A percentile compares a stretch with the other conserved stretches of the same genome.
phyloP scores from a whole-genome alignment of 2,329 filamentous ascomycete species.

The Blastomyces parvus region DNA sequence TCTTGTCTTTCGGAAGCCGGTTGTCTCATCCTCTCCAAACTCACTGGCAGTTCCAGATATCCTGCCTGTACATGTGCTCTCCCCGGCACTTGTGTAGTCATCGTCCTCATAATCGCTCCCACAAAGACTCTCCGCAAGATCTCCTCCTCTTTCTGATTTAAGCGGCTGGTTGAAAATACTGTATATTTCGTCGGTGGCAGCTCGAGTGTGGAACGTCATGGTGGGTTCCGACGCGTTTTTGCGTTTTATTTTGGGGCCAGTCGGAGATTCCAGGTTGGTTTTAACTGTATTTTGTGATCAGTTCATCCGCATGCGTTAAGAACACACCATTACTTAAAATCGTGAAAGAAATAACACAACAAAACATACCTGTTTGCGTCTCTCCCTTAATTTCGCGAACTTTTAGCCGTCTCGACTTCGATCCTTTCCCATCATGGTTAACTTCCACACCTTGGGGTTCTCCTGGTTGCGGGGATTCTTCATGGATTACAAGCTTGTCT shows the following conservation, averaged over 20 bases:
- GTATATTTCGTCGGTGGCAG: slow-evolving; percentile 95
- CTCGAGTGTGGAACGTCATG: slow-evolving; percentile 93
- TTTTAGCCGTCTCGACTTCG: slow-evolving; percentile 61
- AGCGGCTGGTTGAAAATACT: slow-evolving; percentile 90
- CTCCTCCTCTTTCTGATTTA: slow-evolving; percentile 38
- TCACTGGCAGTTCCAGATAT: slow-evolving; percentile 56
- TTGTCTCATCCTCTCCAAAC: slow-evolving; percentile 51
- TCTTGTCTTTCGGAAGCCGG: slow-evolving; percentile 32
- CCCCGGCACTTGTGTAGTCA: slow-evolving; percentile 74
- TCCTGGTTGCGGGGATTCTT: slow-evolving; percentile 14
- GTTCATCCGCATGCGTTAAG: slow-evolving; percentile 7
- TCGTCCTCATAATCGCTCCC: slow-evolving; percentile 57
- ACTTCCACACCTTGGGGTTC: slow-evolving; percentile 18
- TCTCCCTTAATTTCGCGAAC: slow-evolving; percentile 72
- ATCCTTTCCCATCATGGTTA: slow-evolving; percentile 21
- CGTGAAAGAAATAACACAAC: not conserved
- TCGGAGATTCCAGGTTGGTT: slow-evolving; percentile 83
- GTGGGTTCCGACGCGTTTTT: slow-evolving; percentile 75
- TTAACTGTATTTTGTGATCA: slow-evolving; percentile 54
- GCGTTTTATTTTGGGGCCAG: slow-evolving; percentile 71
- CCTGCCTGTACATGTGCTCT: slow-evolving; percentile 71
- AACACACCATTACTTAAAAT: not conserved
- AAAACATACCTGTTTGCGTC: slow-evolving; percentile 72
- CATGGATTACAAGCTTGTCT: slow-evolving; percentile 25
- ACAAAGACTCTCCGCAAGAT: slow-evolving; percentile 55